Evolutionary conservation across 306 rosid species (phyloP).

Genomic region (Sicyos edulis): DNA sequence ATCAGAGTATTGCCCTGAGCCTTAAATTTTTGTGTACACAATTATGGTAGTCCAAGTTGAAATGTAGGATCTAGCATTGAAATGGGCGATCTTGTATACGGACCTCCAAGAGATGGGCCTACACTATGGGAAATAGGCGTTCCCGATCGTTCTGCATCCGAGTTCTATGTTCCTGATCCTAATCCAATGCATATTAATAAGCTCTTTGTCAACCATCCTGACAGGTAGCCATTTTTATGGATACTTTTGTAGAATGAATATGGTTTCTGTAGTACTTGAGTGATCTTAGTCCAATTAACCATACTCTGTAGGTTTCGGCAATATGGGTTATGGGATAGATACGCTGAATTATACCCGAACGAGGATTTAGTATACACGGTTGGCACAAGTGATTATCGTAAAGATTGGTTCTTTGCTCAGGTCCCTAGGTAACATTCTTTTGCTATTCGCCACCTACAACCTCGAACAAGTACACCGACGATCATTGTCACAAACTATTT

Average conservation of each 20-base stretch:
- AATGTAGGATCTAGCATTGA: constrained; percentile 51
- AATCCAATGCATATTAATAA: constrained; percentile 61
- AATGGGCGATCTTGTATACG: constrained; percentile 55
- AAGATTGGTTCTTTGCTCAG: constrained; percentile 97
- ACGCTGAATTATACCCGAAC: constrained; percentile 65
- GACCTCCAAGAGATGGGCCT: constrained; percentile 88
- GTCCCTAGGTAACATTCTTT: constrained; percentile 61
- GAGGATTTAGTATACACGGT: constrained; percentile 66
- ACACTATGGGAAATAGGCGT: constrained; percentile 93
- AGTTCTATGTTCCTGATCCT: constrained; percentile 84
- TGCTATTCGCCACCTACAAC: neutral
- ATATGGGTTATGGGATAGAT: constrained; percentile 83
- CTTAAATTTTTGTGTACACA: constrained; percentile 2
- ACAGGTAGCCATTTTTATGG: constrained; percentile 38
- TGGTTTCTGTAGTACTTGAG: neutral
- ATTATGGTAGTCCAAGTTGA: constrained; percentile 17
- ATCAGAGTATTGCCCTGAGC: neutral
- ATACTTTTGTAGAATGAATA: neutral
- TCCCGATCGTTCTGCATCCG: constrained; percentile 89
- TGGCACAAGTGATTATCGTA: constrained; percentile 71
- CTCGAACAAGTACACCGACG: neutral
- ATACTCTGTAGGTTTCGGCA: constrained; percentile 67
- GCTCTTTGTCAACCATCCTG: constrained; percentile 75
- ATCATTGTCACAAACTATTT: neutral
- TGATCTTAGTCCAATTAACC: neutral